These are phyloP conservation scores for Coccomyxa sp. DNA, from an alignment of 139 green algal species.

Conservation along the genomic window DNA sequence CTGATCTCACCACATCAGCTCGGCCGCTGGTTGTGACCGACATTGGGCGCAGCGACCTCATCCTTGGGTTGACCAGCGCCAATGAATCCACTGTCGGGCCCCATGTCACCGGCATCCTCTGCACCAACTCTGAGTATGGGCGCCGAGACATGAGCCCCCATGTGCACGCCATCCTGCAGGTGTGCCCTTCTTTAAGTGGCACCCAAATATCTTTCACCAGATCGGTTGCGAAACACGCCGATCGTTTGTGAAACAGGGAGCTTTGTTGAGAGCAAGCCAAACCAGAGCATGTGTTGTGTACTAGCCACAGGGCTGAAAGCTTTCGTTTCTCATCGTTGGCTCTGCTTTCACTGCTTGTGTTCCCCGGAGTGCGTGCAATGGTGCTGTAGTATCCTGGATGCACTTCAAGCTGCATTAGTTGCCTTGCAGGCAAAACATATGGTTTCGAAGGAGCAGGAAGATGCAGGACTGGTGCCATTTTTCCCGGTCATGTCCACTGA, in stretches of 20 bases:
- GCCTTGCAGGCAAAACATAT: background rate
- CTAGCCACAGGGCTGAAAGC: too few relatives aligned
- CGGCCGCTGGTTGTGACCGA: slow-evolving; percentile 6
- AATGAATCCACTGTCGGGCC: background rate
- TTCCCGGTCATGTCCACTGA: slow-evolving; percentile 9
- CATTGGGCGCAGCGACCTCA: background rate
- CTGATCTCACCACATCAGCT: slow-evolving; percentile 11
- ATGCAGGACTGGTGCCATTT: background rate
- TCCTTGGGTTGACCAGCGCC: background rate
- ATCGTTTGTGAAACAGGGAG: too few relatives aligned
- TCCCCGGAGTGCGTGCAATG: too few relatives aligned
- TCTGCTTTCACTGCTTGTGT: too few relatives aligned
- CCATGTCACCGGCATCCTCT: background rate
- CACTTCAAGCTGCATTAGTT: background rate
- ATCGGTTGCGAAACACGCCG: too few relatives aligned
- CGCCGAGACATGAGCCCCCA: background rate
- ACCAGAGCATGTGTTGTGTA: too few relatives aligned
- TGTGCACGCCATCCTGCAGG: background rate
- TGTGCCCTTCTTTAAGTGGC: background rate
- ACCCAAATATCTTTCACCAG: background rate
- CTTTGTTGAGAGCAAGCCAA: too few relatives aligned
- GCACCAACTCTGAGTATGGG: background rate
- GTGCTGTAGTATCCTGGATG: too few relatives aligned
- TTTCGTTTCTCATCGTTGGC: too few relatives aligned
- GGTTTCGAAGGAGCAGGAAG: background rate